Evolutionary conservation across 495 filamentous ascomycete genomes (phyloP).

Genomic region (Trichodelitschia bisporula): DNA sequence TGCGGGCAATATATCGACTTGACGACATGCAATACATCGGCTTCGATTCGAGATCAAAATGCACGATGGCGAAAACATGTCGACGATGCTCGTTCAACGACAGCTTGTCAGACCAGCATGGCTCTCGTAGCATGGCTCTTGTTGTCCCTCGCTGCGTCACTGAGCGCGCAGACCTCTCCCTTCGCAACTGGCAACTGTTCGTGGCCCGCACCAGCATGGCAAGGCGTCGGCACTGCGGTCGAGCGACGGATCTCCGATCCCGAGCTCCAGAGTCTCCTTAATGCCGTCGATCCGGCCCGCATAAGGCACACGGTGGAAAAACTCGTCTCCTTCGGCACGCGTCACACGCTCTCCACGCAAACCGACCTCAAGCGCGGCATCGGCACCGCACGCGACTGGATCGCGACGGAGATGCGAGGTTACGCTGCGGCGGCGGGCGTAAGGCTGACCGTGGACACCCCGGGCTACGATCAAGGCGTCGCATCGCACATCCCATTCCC

Average conservation of each 20-base stretch:
- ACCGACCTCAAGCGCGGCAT: slow-evolving; percentile 22
- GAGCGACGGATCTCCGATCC: slow-evolving; percentile 21
- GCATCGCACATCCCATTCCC: slow-evolving; percentile 20
- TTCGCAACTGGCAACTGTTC: too few species aligned
- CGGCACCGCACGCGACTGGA: slow-evolving; percentile 28
- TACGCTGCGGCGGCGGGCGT: slow-evolving; percentile 16
- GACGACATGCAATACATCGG: too few species aligned
- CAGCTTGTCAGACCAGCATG: too few species aligned
- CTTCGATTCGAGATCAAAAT: too few species aligned
- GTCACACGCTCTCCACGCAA: slow-evolving; percentile 25
- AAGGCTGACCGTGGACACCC: slow-evolving; percentile 19
- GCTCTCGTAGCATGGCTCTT: too few species aligned
- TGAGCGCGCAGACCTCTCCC: too few species aligned
- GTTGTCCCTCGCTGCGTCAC: too few species aligned
- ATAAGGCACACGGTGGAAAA: slow-evolving; percentile 23
- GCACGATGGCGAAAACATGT: too few species aligned
- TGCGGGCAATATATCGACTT: too few species aligned
- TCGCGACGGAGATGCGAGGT: slow-evolving; percentile 18
- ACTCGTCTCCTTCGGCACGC: slow-evolving; percentile 25
- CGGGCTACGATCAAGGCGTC: slow-evolving; percentile 21
- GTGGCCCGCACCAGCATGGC: too few species aligned
- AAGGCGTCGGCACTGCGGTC: slow-evolving; percentile 15
- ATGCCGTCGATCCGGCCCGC: slow-evolving; percentile 16
- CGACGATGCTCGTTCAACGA: too few species aligned
- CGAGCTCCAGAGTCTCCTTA: slow-evolving; percentile 19